Evolutionary conservation across 345 rosid species (phyloP), one percentile per base, ranked within the genome.

Genomic region (Sonneratia caseolaris): DNA sequence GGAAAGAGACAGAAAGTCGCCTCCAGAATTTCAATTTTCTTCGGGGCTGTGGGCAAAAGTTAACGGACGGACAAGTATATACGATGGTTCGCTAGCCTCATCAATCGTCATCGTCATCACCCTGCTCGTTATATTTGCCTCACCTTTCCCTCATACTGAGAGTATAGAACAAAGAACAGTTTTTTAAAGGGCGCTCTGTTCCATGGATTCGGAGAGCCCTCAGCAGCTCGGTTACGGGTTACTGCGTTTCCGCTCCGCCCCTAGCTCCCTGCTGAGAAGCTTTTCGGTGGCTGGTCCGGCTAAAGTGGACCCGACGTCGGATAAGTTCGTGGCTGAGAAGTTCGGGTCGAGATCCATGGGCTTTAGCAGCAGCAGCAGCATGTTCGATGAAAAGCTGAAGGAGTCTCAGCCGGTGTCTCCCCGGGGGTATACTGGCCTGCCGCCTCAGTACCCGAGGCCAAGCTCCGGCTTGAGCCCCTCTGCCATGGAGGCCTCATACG

Each of bases 181-280:
- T 62, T 53, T 40, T 24, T 53, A 79, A 66, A 48, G 65, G 9
- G 53, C 3, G 9, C 62, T 61, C 14, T 70, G 70, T 66, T 82
- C 84, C 66, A 89, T 91, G 97, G 96, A 90, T 84, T 87, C 97
- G 4, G 84, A 79, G 67, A 80, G 70, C 72, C 86, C 64, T 66
- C 83, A 73, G 69, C 75, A 77, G 66, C 91, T 83, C 81, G 68
- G 91, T 76, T 80, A 88, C 57, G 96, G 96, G 72, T 77, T 90
- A 70, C 84, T 89, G 68, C 86, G 98, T 70, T 94, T 94, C 75
- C 86, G 96, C 57, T 90, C 97, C 5, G 95, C 96, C 27, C 96
- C 96, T 6, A 90, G 86, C 75, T 82, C 89, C 8, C 81, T 88
- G 53, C 78, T 88, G 56, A 72, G 80, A 19, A 79, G 80, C 72